Evolutionary conservation across 495 filamentous ascomycete species (phyloP), one percentile per base, ranked within the genome.

Genomic region (Aspergillus haitiensis): DNA sequence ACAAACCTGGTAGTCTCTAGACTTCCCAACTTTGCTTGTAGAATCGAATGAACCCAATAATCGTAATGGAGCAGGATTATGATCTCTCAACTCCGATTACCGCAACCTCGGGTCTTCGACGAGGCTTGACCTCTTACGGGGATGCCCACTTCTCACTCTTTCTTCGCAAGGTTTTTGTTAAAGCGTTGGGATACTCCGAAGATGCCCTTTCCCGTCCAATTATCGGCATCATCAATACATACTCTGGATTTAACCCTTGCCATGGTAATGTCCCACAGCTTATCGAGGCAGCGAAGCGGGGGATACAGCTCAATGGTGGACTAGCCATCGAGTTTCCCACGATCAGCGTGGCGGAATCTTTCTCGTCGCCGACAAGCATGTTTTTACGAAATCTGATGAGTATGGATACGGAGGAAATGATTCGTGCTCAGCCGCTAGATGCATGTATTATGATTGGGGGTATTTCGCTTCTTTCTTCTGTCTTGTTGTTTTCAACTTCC

Each of bases 321-420:
- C 64, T 88, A 36, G 82, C 85, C 2, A 76, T 88, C 21, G 85
- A 87, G 31, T 89, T 88, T 61, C 85, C 85, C 3, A 88, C 85
- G 2, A 88, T 88, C 40, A 86, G 82, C 54, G 59, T 89, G 7
- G 82, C 84, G 47, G 86, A 89, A 70, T 77, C 75, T 0, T 88
- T 88, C 65, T 79, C 85, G 0, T 68, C 79, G 45, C 85, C 85
- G 4, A 87, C 85, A 8, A 89, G 86, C 70, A 89, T 89, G 85
- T 88, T 82, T 55, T 59, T 88, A 55, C 66, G 86, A 45, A 89
- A 88, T 65, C 53, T 88, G 45, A 88, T 89, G 85, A 84, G 83
- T 62, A 86, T 89, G 84, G 85, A 89, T 64, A 88, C 86, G 0
- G 86, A 89, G 66, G 86, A 88, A 71, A 88, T 89, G 86, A 82